Percentiles rank a stretch among this genome's conserved stretches.
phyloP scores from a whole-genome alignment of 2,329 filamentous ascomycete species.

The Cadophora luteo-olivacea region DNA sequence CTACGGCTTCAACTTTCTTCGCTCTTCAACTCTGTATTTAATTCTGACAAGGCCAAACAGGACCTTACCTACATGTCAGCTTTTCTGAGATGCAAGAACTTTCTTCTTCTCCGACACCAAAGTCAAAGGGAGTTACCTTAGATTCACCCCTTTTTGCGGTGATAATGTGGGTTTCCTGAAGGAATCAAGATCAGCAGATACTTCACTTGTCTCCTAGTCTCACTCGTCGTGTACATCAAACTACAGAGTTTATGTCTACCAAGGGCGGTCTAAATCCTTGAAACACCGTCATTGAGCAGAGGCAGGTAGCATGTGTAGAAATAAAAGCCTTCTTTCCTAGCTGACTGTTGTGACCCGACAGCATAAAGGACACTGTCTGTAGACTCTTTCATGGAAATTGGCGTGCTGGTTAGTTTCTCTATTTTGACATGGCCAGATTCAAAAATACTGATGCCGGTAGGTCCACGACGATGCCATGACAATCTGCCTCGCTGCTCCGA shows the following conservation, averaged over 20 bases:
- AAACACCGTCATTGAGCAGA: background rate
- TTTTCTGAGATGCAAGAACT: no score
- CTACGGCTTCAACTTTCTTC: background rate
- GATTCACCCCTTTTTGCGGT: no score
- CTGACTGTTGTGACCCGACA: background rate
- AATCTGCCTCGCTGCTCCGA: no score
- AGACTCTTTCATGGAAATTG: background rate
- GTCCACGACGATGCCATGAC: no score
- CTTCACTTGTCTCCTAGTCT: background rate
- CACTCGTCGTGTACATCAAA: background rate
- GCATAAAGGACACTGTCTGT: background rate
- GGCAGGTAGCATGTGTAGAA: background rate
- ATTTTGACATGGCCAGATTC: background rate
- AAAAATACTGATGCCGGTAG: no score
- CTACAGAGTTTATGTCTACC: background rate
- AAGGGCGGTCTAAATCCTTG: background rate
- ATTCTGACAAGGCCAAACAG: no score
- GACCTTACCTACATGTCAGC: no score
- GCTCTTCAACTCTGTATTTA: background rate
- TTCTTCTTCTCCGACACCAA: no score
- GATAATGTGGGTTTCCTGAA: no score
- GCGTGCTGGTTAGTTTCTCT: background rate
- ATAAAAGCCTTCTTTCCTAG: background rate
- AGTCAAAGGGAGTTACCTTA: no score
- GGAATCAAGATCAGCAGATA: background rate